Percentiles rank a stretch among this genome's conserved stretches.
phyloP scores from a whole-genome alignment of 1,284 basidiomycete species.

The Neonothopanus nambi region DNA sequence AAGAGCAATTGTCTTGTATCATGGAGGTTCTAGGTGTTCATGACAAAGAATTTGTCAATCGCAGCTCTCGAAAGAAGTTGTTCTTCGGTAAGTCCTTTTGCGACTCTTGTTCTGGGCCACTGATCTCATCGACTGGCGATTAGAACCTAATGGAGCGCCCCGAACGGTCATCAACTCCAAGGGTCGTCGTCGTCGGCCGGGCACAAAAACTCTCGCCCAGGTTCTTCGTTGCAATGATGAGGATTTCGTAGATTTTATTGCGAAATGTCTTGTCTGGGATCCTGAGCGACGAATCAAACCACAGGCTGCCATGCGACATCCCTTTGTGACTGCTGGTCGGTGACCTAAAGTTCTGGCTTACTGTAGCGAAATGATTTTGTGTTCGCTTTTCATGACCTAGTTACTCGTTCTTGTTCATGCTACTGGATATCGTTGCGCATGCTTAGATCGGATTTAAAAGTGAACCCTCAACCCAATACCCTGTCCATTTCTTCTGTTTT shows the following conservation, averaged over 20 bases:
- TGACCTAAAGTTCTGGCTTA: constrained; percentile 49
- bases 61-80: no score
- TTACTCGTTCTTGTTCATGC: constrained; percentile 16
- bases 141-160: constrained; percentile 94
- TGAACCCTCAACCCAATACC: constrained; percentile 41
- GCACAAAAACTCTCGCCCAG: no score
- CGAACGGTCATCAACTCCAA: constrained; percentile 96
- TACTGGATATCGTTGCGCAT: constrained; percentile 22
- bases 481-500: constrained; percentile 26
- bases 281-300: constrained; percentile 96
- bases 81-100: no score
- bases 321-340: constrained; percentile 76
- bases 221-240: no score
- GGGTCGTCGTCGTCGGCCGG: constrained; percentile 90
- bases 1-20: no score
- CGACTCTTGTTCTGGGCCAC: no score
- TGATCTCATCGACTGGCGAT: no score
- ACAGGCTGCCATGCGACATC: constrained; percentile 87
- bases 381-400: constrained; percentile 9
- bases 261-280: no score
- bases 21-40: no score
- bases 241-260: no score
- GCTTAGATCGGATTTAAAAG: constrained; percentile 22
- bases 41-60: no score
- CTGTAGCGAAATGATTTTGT: constrained; percentile 43